These are phyloP conservation scores for Fomitopsis pulvina DNA, from an alignment of 768 basidiomycete species.

Conservation along the genomic window DNA sequence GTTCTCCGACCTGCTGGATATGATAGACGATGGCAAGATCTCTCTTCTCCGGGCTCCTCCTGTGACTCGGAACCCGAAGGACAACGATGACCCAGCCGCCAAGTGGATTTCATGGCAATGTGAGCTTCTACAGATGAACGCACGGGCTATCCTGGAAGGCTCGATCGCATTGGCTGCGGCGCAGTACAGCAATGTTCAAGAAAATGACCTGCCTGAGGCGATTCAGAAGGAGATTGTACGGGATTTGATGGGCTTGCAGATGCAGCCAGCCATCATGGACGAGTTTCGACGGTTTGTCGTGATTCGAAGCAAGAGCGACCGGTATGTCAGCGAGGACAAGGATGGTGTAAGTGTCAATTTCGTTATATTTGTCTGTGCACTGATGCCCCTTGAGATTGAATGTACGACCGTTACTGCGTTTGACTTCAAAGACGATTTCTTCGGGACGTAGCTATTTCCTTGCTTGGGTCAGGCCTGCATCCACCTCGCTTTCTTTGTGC, in stretches of 20 bases:
- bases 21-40: constrained; percentile 51
- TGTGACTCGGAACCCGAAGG: constrained; percentile 16
- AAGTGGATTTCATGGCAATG: constrained; percentile 38
- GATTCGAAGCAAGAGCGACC: constrained; percentile 32
- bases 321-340: constrained; percentile 17
- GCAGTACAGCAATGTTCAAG: constrained; percentile 29
- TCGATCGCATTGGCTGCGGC: constrained; percentile 36
- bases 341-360: constrained; percentile 40
- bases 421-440: constrained; percentile 56
- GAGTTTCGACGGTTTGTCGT: constrained; percentile 62
- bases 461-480: no score
- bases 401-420: constrained; percentile 39
- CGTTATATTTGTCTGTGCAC: background rate
- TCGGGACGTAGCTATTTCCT: constrained; percentile 13
- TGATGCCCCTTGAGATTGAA: constrained; percentile 41
- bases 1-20: constrained; percentile 33
- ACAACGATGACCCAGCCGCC: constrained; percentile 5
- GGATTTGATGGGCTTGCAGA: constrained; percentile 49
- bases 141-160: constrained; percentile 37
- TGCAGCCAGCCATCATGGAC: constrained; percentile 56
- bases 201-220: constrained; percentile 26
- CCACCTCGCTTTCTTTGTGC: no score
- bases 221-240: constrained; percentile 41
- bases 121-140: constrained; percentile 20
- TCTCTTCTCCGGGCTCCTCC: constrained; percentile 48